A percentile compares a stretch with the other conserved stretches of the same genome.
These are phyloP conservation scores for Leishmania gerbilli DNA, from an alignment of 208 protist genomes.

Conservation along the genomic window DNA sequence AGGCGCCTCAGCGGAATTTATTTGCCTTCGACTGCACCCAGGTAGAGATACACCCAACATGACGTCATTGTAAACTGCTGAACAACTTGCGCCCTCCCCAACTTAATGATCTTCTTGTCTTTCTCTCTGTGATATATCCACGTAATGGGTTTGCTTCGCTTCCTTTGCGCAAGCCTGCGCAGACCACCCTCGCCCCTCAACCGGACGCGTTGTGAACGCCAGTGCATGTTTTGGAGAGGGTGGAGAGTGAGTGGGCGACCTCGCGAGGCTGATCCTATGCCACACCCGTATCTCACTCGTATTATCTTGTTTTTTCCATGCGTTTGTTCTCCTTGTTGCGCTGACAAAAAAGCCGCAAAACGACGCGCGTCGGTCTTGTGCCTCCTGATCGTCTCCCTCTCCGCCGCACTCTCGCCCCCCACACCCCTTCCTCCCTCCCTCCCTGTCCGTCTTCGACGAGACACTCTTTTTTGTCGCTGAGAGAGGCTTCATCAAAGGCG, in stretches of 20 bases:
- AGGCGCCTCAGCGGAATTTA: not conserved
- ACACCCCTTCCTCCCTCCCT: not conserved
- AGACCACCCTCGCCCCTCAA: not conserved
- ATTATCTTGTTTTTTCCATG: too few species aligned
- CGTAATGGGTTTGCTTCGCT: not conserved
- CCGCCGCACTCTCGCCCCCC: not conserved
- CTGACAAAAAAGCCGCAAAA: not conserved
- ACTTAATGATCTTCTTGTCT: not conserved
- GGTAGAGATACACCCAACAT: not conserved
- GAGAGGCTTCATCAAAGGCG: not conserved
- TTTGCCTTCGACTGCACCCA: not conserved
- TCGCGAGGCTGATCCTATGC: not conserved
- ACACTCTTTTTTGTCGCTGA: not conserved
- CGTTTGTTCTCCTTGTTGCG: not conserved
- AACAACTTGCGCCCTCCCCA: slow-evolving; percentile 6
- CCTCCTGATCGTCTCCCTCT: not conserved
- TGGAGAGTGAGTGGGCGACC: not conserved
- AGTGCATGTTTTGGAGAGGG: not conserved
- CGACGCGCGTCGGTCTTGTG: not conserved
- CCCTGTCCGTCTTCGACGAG: not conserved
- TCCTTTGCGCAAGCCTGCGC: not conserved
- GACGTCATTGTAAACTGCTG: slow-evolving; percentile 3
- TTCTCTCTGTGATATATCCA: not conserved
- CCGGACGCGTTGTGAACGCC: not conserved
- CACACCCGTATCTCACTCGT: not conserved